These are phyloP conservation scores for Larix kaempferi DNA, from an alignment of 75 land plant genomes.

Conservation along the genomic window DNA sequence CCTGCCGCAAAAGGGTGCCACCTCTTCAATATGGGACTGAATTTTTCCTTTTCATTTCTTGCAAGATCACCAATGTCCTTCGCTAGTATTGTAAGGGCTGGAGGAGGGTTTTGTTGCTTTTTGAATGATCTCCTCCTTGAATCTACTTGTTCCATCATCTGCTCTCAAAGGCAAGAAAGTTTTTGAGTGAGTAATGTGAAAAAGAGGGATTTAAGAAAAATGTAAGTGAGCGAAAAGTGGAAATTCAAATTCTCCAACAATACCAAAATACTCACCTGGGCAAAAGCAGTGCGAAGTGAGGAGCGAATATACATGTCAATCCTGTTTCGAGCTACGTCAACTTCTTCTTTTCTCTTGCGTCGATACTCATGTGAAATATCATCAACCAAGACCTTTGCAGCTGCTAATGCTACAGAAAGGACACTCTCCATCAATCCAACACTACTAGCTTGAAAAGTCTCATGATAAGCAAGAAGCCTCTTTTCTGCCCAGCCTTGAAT, in stretches of 20 bases:
- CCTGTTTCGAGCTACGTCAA: conserved; percentile 75
- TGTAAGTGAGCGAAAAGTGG: neutral
- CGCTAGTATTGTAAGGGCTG: conserved; percentile 71
- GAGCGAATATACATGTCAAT: conserved; percentile 89
- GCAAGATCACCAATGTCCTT: conserved; percentile 74
- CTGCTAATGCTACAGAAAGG: conserved; percentile 67
- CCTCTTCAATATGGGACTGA: conserved; percentile 81
- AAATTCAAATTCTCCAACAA: conserved; percentile 2
- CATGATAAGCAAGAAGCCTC: conserved; percentile 93
- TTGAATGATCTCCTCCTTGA: conserved; percentile 72
- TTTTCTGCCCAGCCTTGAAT: conserved; percentile 87
- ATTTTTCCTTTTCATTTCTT: conserved; percentile 60
- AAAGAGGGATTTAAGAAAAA: neutral
- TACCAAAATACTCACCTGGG: conserved; percentile 61
- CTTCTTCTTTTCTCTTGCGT: conserved; percentile 64
- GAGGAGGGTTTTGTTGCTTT: conserved; percentile 51
- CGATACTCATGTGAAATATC: conserved; percentile 80
- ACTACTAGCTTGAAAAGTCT: conserved; percentile 67
- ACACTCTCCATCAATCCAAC: conserved; percentile 68
- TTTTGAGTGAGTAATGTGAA: neutral
- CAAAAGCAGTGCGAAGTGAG: conserved; percentile 86
- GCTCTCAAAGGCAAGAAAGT: conserved; percentile 7
- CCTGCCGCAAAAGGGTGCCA: conserved; percentile 96
- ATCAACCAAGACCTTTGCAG: conserved; percentile 77
- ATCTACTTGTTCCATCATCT: conserved; percentile 91